A percentile compares a stretch with the other conserved stretches of the same genome.
Evolutionary conservation across 2,329 filamentous ascomycete genomes (phyloP).

Genomic region (Chaetomium globosum): DNA sequence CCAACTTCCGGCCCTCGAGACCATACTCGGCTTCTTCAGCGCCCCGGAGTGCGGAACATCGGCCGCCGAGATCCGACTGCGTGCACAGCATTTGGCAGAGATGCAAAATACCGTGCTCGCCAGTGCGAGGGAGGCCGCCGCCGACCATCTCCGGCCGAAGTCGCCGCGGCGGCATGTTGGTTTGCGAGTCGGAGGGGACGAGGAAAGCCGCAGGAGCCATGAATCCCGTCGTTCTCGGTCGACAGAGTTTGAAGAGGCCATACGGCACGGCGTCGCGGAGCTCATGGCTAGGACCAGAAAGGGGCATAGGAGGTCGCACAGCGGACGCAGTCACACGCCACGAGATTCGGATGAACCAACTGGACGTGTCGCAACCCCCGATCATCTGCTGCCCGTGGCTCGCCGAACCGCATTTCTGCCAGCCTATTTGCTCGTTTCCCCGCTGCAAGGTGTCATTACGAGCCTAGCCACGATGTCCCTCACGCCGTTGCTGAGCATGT

Average conservation of each 20-base stretch:
- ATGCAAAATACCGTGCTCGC: conserved; percentile 58
- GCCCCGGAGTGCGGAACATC: conserved; percentile 57
- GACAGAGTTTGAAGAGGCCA: conserved; percentile 51
- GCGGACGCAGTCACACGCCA: conserved; percentile 4
- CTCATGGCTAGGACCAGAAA: conserved; percentile 49
- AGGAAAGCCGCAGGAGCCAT: conserved; percentile 47
- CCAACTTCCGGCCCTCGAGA: conserved; percentile 65
- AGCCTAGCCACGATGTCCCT: conserved; percentile 66
- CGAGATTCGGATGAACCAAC: conserved; percentile 30
- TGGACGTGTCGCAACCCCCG: conserved; percentile 19
- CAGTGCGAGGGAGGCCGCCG: conserved; percentile 42
- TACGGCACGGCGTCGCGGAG: conserved; percentile 53
- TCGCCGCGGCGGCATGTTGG: conserved; percentile 45
- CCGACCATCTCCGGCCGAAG: conserved; percentile 37
- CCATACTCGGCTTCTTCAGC: conserved; percentile 63
- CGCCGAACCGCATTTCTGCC: conserved; percentile 45
- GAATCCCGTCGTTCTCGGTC: conserved; percentile 47
- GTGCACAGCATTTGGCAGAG: conserved; percentile 68
- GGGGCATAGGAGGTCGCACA: conserved; percentile 32
- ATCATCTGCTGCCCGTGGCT: conserved; percentile 39
- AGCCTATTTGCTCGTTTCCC: conserved; percentile 69
- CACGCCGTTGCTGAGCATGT: conserved; percentile 36
- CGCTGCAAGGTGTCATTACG: conserved; percentile 62
- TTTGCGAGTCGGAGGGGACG: conserved; percentile 55
- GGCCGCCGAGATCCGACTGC: conserved; percentile 68